Base-by-base conservation (phyloP, 2,329 filamentous ascomycete species). In the Zasmidium angulare region DNA sequence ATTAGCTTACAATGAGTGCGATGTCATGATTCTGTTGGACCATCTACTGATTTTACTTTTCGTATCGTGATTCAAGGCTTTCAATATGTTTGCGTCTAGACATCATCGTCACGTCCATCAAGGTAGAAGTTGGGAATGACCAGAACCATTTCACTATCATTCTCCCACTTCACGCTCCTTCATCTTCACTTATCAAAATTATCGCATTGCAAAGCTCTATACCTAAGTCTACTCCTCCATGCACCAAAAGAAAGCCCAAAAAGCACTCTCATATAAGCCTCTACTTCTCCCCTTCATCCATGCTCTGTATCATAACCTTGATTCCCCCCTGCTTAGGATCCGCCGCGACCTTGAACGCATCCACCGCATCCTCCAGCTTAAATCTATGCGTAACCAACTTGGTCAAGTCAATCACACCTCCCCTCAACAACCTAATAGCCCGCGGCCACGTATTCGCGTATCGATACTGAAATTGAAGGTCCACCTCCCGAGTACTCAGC, bases 361-460 rank as follows among this genome's bases (percentile, higher is more conserved):
- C 85, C 24, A 95, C 76, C 0, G 93, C 92, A 73, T 98, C 89
- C 78, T 96, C 93, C 40, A 98, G 78, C 65, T 83, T 80, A 78
- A 89, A 97, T 19, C 91, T 84, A 80, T 98, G 93, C 46, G 93
- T 97, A 36, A 97, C 91, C 62, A 98, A 79, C 77, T 85, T 89
- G 69, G 84, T 84, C 72, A 97, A 79, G 73, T 96, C 86, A 69
- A 98, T 84, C 2, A 97, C 85, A 1, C 91, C 91, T 72, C 88
- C 91, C 80, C 91, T 86, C 40, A 98, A 84, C 65, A 98, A 80
- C 50, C 93, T 85, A 67, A 98, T 97, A 47, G 95, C 93, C 63
- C 91, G 86, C 31, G 93, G 95, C 93, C 93, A 98, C 21, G 91
- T 96, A 80, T 98, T 97, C 79, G 84, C 85, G 81, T 98, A 98